Conservation (phyloP, 768 basidiomycete species). For the Sporobolomyces phaffii region DNA sequence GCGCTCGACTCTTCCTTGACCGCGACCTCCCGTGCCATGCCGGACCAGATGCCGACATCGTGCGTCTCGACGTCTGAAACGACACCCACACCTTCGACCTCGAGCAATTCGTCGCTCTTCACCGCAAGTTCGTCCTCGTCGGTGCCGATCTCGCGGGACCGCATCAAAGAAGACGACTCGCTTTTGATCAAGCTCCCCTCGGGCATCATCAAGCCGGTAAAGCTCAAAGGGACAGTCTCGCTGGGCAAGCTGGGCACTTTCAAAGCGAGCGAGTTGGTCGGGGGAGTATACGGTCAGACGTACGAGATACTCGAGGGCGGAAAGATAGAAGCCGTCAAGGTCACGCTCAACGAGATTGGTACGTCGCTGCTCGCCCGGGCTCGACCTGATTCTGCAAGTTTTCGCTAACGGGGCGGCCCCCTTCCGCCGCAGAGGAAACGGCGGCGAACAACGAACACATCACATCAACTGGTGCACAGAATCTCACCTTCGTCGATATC, state of each 20-base stretch:
- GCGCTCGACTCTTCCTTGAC: no score
- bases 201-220: constrained; percentile 68
- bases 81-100: not conserved
- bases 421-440: constrained; percentile 65
- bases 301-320: constrained; percentile 72
- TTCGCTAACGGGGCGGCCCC: no score
- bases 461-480: constrained; percentile 58
- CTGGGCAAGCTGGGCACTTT: constrained; percentile 86
- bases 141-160: not conserved
- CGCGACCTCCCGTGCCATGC: no score
- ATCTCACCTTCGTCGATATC: constrained; percentile 76
- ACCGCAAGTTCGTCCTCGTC: not conserved
- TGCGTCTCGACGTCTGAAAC: not conserved
- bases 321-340: constrained; percentile 59
- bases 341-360: constrained; percentile 74
- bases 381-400: not conserved
- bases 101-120: not conserved
- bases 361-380: constrained; percentile 44
- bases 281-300: constrained; percentile 76
- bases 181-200: constrained; percentile 74
- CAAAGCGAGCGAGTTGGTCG: constrained; percentile 62
- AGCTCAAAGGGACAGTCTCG: constrained; percentile 62
- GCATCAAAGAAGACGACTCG: constrained; percentile 64
- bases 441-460: constrained; percentile 95
- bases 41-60: not conserved